phyloP scores from a whole-genome alignment of 176 grass and related monocot genomes.

The Miscanthus lutarioriparius region DNA sequence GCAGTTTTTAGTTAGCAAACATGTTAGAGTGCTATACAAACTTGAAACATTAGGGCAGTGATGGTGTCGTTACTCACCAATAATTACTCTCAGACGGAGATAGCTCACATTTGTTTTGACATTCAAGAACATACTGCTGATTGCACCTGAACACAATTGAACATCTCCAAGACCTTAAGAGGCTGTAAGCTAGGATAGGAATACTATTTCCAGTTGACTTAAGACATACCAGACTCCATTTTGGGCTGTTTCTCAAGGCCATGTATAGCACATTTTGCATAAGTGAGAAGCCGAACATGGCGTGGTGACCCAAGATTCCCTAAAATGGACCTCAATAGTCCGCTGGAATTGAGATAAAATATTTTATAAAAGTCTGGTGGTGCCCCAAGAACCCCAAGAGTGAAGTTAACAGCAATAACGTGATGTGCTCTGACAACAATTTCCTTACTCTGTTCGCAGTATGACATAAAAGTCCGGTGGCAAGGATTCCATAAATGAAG shows the following conservation, averaged over 20 bases:
- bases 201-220: background rate
- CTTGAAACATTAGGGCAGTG: background rate
- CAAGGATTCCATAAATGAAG: slow-evolving; percentile 87
- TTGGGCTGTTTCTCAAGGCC: slow-evolving; percentile 62
- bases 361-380: slow-evolving; percentile 2
- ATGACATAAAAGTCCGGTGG: slow-evolving; percentile 79
- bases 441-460: slow-evolving; percentile 79
- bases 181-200: background rate
- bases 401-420: slow-evolving; percentile 12
- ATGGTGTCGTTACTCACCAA: slow-evolving; percentile 45
- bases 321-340: slow-evolving; percentile 80
- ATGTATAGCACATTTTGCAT: slow-evolving; percentile 78
- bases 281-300: slow-evolving; percentile 77
- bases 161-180: background rate
- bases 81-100: slow-evolving; percentile 58
- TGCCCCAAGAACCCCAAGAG: slow-evolving; percentile 23
- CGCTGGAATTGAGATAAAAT: slow-evolving; percentile 49
- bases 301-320: slow-evolving; percentile 65
- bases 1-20: background rate
- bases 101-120: slow-evolving; percentile 58
- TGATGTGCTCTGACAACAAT: background rate
- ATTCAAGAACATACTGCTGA: slow-evolving; percentile 32
- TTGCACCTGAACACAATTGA: slow-evolving; percentile 47
- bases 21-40: background rate
- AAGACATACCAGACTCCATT: slow-evolving; percentile 38